phyloP scores from a whole-genome alignment of 257 asterid species.

The Asclepias syriaca region DNA sequence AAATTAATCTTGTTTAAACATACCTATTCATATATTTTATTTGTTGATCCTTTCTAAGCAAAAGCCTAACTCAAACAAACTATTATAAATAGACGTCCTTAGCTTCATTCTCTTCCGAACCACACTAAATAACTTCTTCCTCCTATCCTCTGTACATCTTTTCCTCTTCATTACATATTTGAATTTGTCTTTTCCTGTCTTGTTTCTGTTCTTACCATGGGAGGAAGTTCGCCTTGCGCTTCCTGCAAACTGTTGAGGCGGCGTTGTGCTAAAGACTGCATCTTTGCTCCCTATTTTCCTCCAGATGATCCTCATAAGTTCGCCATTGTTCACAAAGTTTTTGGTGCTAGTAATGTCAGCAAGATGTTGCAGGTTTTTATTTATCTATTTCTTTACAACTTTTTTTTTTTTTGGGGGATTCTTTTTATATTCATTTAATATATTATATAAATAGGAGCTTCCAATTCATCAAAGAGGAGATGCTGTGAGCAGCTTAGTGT shows the following conservation, averaged over 20 bases:
- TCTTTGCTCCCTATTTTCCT: slow-evolving; percentile 86
- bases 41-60: slow-evolving; percentile 15
- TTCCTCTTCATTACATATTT: neutral
- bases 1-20: neutral
- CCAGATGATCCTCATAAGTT: slow-evolving; percentile 95
- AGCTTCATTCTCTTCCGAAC: slow-evolving; percentile 29
- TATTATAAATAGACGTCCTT: slow-evolving; percentile 28
- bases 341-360: slow-evolving; percentile 92
- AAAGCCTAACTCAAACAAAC: slow-evolving; percentile 4
- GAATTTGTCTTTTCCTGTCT: neutral
- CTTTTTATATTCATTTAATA: no score
- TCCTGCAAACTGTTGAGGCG: slow-evolving; percentile 85
- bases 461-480: slow-evolving; percentile 71
- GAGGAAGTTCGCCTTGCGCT: slow-evolving; percentile 86
- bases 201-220: slow-evolving; percentile 26
- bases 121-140: slow-evolving; percentile 8
- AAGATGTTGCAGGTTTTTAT: slow-evolving; percentile 79
- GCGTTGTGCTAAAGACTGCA: slow-evolving; percentile 85
- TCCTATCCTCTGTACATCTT: neutral
- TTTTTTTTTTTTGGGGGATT: no score
- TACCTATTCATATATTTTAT: slow-evolving; percentile 21
- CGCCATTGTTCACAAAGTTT: slow-evolving; percentile 94
- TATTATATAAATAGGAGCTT: slow-evolving; percentile 42
- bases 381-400: neutral
- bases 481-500: slow-evolving; percentile 84